Percentiles rank a stretch among this genome's conserved stretches.
phyloP scores from a whole-genome alignment of 2,329 filamentous ascomycete species.

The Stemphylium lycopersici region DNA sequence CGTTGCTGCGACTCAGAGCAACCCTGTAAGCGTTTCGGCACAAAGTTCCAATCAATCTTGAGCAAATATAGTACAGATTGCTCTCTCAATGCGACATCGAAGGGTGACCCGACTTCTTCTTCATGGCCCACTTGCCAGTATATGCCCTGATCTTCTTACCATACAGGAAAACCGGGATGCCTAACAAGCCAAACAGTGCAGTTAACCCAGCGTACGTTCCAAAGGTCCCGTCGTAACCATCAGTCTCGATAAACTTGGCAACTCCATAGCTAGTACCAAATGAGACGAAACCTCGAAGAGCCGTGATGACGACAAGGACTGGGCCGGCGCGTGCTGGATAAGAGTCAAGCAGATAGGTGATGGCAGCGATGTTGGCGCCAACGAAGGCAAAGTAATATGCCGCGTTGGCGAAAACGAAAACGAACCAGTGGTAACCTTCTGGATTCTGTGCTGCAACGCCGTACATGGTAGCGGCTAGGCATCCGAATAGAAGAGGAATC shows the following conservation, averaged over 20 bases:
- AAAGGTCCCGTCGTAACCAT: slow-evolving; percentile 44
- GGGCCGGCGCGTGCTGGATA: slow-evolving; percentile 53
- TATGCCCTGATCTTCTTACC: slow-evolving; percentile 42
- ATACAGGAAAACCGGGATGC: slow-evolving; percentile 38
- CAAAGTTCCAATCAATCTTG: too few species aligned
- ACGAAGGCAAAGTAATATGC: slow-evolving; percentile 49
- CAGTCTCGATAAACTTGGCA: slow-evolving; percentile 37
- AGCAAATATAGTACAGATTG: too few species aligned
- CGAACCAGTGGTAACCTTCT: slow-evolving; percentile 45
- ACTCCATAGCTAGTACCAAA: slow-evolving; percentile 53
- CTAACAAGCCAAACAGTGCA: slow-evolving; percentile 36
- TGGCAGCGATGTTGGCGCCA: slow-evolving; percentile 53
- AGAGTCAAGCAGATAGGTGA: slow-evolving; percentile 54
- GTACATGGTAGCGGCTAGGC: slow-evolving; percentile 24
- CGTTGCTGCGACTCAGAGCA: too few species aligned
- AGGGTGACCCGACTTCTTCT: slow-evolving; percentile 13
- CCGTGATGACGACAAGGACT: slow-evolving; percentile 55
- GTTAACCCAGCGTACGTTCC: slow-evolving; percentile 40
- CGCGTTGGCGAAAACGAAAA: slow-evolving; percentile 37
- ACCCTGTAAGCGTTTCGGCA: too few species aligned
- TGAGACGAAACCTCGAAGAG: slow-evolving; percentile 54
- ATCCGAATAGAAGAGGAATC: slow-evolving; percentile 47
- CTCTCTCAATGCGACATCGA: slow-evolving; percentile 17
- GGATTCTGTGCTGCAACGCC: slow-evolving; percentile 41
- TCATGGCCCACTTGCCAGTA: slow-evolving; percentile 38